These are phyloP conservation scores for Pseudocercospora fuligena DNA, from an alignment of 2,329 filamentous ascomycete species.

Conservation along the genomic window DNA sequence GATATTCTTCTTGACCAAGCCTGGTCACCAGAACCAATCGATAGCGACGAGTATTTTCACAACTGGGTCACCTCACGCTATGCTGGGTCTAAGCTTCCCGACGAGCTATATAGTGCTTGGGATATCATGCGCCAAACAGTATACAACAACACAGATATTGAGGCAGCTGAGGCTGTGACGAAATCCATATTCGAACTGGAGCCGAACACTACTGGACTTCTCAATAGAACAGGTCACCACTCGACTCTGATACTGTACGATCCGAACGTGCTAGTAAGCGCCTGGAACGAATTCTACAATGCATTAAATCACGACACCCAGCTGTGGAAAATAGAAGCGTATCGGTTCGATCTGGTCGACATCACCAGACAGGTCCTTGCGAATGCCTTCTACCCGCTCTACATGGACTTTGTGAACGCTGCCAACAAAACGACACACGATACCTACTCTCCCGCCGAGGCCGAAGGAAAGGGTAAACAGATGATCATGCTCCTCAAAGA, in stretches of 20 bases:
- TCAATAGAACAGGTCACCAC: slow-evolving; percentile 49
- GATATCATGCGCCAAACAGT: slow-evolving; percentile 51
- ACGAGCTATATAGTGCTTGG: slow-evolving; percentile 52
- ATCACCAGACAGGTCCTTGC: slow-evolving; percentile 55
- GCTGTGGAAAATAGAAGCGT: slow-evolving; percentile 51
- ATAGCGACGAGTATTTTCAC: slow-evolving; percentile 53
- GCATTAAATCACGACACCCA: slow-evolving; percentile 40
- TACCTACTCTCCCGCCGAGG: slow-evolving; percentile 31
- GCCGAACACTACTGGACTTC: slow-evolving; percentile 49
- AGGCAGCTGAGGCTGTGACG: slow-evolving; percentile 45
- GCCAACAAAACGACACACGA: slow-evolving; percentile 38
- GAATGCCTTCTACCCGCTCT: slow-evolving; percentile 52
- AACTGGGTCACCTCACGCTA: slow-evolving; percentile 55
- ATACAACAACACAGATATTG: slow-evolving; percentile 57
- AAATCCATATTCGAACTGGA: slow-evolving; percentile 55
- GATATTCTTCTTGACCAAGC: slow-evolving; percentile 58
- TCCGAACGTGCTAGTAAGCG: slow-evolving; percentile 44
- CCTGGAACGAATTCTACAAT: slow-evolving; percentile 47
- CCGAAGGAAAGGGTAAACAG: slow-evolving; percentile 34
- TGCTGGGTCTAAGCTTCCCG: slow-evolving; percentile 19
- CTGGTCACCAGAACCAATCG: slow-evolving; percentile 52
- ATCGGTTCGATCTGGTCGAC: slow-evolving; percentile 56
- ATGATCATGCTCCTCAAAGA: slow-evolving; percentile 44
- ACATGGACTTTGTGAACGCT: slow-evolving; percentile 44
- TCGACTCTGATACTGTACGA: slow-evolving; percentile 51